phyloP scores from a whole-genome alignment of 805 yeast species.

The Pichia nakasei region DNA sequence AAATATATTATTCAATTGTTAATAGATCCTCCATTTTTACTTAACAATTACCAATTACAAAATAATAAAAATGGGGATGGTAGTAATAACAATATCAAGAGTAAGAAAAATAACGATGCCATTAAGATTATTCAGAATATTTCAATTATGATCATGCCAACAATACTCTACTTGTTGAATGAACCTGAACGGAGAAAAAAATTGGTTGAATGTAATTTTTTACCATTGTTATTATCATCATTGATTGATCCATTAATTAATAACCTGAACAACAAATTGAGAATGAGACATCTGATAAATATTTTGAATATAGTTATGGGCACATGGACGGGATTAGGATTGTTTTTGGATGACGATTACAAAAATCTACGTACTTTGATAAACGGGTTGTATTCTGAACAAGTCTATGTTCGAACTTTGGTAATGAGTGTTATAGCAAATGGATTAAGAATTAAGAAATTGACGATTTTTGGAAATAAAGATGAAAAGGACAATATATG shows the following conservation, averaged over 20 bases:
- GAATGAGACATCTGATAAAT: constrained; percentile 50
- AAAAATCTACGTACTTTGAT: constrained; percentile 49
- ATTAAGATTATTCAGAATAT: constrained; percentile 1
- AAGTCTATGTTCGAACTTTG: constrained; percentile 5
- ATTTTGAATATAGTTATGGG: constrained; percentile 55
- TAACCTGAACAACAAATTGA: constrained; percentile 38
- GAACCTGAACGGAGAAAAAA: constrained; percentile 42
- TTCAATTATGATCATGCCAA: constrained; percentile 5
- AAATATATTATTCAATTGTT: constrained; percentile 5
- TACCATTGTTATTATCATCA: constrained; percentile 56
- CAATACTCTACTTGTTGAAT: constrained; percentile 47
- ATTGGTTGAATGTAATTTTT: constrained; percentile 52
- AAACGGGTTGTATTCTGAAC: constrained; percentile 36
- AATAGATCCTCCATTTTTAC: constrained; percentile 11
- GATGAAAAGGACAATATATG: constrained; percentile 9
- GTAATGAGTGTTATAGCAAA: constrained; percentile 10
- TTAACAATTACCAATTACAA: neutral
- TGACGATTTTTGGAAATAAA: constrained; percentile 38
- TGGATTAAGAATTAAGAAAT: constrained; percentile 43
- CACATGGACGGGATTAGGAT: constrained; percentile 67
- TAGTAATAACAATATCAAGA: neutral
- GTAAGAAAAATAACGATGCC: neutral
- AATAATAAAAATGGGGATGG: neutral
- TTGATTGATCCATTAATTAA: constrained; percentile 45
- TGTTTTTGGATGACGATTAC: constrained; percentile 50